Base-by-base conservation (phyloP, 257 asterid species). In the Gynochthodes officinalis region DNA sequence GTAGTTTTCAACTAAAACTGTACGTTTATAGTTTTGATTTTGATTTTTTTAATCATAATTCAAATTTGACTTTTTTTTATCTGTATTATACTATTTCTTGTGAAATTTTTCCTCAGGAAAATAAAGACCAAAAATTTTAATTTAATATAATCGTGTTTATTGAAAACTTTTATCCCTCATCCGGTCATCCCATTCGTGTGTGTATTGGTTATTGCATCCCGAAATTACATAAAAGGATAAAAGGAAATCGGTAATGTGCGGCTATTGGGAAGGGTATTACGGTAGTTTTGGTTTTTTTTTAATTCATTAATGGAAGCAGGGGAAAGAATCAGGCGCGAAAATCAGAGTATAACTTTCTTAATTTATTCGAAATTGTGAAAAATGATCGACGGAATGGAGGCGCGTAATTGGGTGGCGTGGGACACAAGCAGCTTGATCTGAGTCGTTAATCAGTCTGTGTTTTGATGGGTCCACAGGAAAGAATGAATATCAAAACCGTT, bases 271-370 rank as follows among this genome's bases (percentile, higher is more conserved):
- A 18, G 71, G 58, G 16, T 27, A 33, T 9, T 44, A 27, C 3
- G 23, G 42, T 67, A 48, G 2, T 28, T 46, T 46, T 16, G 10
- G 0, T 1, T 0, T 18, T 27, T 2, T 25, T 57, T 25, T 16
- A 7, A 14, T 32, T 32, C 14, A 59, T 30, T 28, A 32, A 32
- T 13, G 21, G 5, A 32, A 21, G 21, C 10, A 2, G 2, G 35
- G 21, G 49, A 46, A 44, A 18, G 28, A 67, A 67, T 67, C 71
- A 67, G 58, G 71, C 71, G 59, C 59, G 71, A 67, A 67, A 67
- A 67, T 67, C 43, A 27, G 71, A 67, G 58, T 67, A 7, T n/a
- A 39, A 15, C 43, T 27, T 43, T 5, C 5, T 65, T 65, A 42
- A 66, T 43, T 30, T 10, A 43, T 66, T 66, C 13, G 25, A 66